Conservation (phyloP, 1,284 basidiomycete genomes). For the Leccinum brunneo-olivaceum region DNA sequence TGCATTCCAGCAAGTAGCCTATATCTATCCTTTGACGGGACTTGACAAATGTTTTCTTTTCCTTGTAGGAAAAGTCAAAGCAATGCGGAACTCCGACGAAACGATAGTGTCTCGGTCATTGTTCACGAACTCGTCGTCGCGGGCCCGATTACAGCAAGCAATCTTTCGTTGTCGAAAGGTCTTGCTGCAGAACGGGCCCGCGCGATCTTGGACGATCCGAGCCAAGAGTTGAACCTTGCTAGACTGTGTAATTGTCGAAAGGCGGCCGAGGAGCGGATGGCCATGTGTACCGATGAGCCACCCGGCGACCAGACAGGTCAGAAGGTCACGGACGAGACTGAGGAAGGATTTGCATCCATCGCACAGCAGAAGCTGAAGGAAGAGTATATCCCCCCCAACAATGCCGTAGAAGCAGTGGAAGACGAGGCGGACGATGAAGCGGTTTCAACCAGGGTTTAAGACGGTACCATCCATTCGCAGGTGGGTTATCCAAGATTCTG, state of each 20-base stretch:
- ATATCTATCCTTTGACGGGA: not conserved
- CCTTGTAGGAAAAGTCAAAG: conserved; percentile 43
- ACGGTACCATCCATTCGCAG: conserved; percentile 4
- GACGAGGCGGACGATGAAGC: conserved; percentile 23
- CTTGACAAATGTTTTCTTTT: conserved; percentile 10
- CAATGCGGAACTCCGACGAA: conserved; percentile 35
- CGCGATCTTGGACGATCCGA: conserved; percentile 41
- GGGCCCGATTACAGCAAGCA: conserved; percentile 53
- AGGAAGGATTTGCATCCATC: conserved; percentile 29
- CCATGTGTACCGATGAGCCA: conserved; percentile 18
- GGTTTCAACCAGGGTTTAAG: conserved; percentile 9
- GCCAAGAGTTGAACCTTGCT: conserved; percentile 37
- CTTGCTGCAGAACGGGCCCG: conserved; percentile 58
- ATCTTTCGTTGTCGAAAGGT: conserved; percentile 54
- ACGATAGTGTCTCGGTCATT: conserved; percentile 47
- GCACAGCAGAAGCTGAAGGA: conserved; percentile 28
- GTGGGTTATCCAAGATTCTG: conserved; percentile 19
- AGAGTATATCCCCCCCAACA: conserved; percentile 13
- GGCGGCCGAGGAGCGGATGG: conserved; percentile 14
- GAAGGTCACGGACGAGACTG: conserved; percentile 27
- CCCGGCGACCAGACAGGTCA: conserved; percentile 15
- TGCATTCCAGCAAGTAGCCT: conserved; percentile 37
- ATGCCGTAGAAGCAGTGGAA: conserved; percentile 16
- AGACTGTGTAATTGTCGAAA: conserved; percentile 50
- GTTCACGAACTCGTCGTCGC: conserved; percentile 53